These are phyloP conservation scores for Pelargonium myrrhifolium DNA, from an alignment of 441 rosid species.

Conservation along the genomic window DNA sequence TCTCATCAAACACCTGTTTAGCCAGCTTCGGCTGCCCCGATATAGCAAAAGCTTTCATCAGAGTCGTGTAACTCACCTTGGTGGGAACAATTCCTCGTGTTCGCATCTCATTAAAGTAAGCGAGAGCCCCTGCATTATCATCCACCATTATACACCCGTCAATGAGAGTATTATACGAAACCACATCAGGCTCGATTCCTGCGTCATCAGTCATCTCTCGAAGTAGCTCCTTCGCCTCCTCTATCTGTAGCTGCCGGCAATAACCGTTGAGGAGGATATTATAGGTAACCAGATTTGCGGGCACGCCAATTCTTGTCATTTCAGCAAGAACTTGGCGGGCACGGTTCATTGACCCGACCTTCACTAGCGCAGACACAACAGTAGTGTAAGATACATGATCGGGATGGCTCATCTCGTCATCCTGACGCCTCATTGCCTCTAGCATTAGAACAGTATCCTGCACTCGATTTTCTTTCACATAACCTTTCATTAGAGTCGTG, in stretches of 20 bases:
- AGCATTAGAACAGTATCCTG: constrained; percentile 63
- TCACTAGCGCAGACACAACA: constrained; percentile 76
- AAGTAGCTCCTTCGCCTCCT: constrained; percentile 62
- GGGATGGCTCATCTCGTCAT: constrained; percentile 58
- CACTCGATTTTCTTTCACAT: constrained; percentile 75
- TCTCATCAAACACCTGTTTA: constrained; percentile 78
- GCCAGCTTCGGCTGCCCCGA: constrained; percentile 90
- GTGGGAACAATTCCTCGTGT: constrained; percentile 69
- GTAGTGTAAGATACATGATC: constrained; percentile 90
- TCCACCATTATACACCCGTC: constrained; percentile 79
- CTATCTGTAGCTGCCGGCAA: constrained; percentile 66
- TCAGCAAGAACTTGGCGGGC: constrained; percentile 77
- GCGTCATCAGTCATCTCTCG: constrained; percentile 53
- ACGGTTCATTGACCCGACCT: constrained; percentile 68
- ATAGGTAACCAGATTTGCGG: constrained; percentile 75
- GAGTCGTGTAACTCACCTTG: constrained; percentile 85
- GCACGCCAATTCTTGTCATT: constrained; percentile 71
- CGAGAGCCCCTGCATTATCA: constrained; percentile 77
- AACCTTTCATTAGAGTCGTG: constrained; percentile 92
- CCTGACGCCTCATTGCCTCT: constrained; percentile 81
- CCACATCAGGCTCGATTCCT: constrained; percentile 73
- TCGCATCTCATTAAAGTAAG: constrained; percentile 83
- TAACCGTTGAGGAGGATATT: constrained; percentile 88
- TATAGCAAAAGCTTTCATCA: constrained; percentile 89
- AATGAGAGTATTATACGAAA: constrained; percentile 73